Evolutionary conservation across 2,329 filamentous ascomycete species (phyloP).

Genomic region (Aspergillus sp.): DNA sequence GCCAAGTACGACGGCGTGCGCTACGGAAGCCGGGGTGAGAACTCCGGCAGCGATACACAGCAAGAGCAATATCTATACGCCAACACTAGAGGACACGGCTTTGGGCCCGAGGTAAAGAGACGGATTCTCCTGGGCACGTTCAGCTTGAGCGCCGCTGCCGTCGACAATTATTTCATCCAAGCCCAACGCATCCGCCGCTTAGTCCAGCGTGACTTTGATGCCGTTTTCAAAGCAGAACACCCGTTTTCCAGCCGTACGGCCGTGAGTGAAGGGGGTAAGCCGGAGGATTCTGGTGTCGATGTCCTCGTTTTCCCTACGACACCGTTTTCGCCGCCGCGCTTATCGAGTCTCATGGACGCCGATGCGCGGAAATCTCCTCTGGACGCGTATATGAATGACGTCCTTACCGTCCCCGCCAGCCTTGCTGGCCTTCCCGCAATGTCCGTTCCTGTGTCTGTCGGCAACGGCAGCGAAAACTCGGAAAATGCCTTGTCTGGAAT

Average conservation of each 20-base stretch:
- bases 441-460: constrained; percentile 59
- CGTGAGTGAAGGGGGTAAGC: constrained; percentile 2
- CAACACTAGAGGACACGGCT: constrained; percentile 60
- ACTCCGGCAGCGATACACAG: constrained; percentile 45
- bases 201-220: constrained; percentile 78
- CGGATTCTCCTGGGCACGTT: constrained; percentile 86
- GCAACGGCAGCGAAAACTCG: constrained; percentile 2
- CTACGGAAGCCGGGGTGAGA: constrained; percentile 57
- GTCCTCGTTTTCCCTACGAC: constrained; percentile 82
- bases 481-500: constrained; percentile 27
- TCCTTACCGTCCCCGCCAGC: constrained; percentile 91
- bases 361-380: constrained; percentile 38
- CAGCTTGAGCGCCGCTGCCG: constrained; percentile 77
- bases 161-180: constrained; percentile 94
- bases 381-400: constrained; percentile 84
- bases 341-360: constrained; percentile 45
- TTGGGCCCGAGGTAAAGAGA: constrained; percentile 76
- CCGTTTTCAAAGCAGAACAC: constrained; percentile 61
- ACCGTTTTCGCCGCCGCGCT: constrained; percentile 60
- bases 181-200: constrained; percentile 79
- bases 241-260: constrained; percentile 41
- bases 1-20: constrained; percentile 96
- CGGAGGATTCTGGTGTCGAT: constrained; percentile 49
- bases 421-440: constrained; percentile 83
- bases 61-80: constrained; percentile 56